These are phyloP conservation scores for Uronychia setigera DNA, from an alignment of 73 alveolate species.

Conservation along the genomic window DNA sequence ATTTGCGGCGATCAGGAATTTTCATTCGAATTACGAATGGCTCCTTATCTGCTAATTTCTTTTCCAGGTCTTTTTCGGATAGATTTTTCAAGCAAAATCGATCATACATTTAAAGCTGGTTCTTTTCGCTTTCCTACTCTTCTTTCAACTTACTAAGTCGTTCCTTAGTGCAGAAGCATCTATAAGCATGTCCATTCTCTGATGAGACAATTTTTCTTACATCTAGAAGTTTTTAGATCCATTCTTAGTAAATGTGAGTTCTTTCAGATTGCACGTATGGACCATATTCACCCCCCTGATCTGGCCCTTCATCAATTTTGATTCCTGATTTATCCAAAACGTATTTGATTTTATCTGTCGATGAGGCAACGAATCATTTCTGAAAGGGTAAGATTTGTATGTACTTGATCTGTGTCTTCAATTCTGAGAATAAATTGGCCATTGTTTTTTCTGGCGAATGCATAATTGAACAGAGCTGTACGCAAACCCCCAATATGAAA, in stretches of 20 bases:
- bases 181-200: constrained; percentile 69
- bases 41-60: constrained; percentile 45
- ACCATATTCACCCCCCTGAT: constrained; percentile 59
- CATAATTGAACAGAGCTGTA: constrained; percentile 71
- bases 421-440: constrained; percentile 71
- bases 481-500: constrained; percentile 73
- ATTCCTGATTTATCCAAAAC: constrained; percentile 57
- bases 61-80: constrained; percentile 35
- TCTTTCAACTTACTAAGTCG: constrained; percentile 49
- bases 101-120: constrained; percentile 55
- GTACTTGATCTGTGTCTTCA: constrained; percentile 67
- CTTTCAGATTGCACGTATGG: constrained; percentile 71
- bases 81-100: constrained; percentile 54
- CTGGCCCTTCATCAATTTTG: constrained; percentile 75
- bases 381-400: not conserved
- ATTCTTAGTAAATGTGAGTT: constrained; percentile 36
- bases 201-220: constrained; percentile 1
- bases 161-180: constrained; percentile 70
- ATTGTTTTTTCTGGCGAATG: constrained; percentile 64
- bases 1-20: too few relatives aligned
- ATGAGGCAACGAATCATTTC: constrained; percentile 34
- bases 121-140: constrained; percentile 53
- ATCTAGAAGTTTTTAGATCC: constrained; percentile 50
- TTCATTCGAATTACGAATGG: constrained; percentile 59
- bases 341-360: constrained; percentile 48